phyloP scores from a whole-genome alignment of 2,329 filamentous ascomycete species.

The Xylariaceae sp. region DNA sequence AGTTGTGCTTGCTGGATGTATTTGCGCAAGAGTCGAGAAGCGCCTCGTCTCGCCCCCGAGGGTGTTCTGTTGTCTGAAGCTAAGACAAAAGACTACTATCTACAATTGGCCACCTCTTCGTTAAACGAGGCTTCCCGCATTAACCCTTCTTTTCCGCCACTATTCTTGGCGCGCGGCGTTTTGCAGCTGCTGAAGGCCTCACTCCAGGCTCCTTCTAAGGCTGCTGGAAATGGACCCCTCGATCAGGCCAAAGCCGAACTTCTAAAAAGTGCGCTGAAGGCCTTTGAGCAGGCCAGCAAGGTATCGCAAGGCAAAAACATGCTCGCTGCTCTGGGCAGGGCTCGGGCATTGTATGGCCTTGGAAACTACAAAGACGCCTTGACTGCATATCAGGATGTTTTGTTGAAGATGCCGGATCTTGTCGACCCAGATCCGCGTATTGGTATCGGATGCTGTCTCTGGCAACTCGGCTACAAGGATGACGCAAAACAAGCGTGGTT shows the following conservation, averaged over 20 bases:
- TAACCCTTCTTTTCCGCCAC: slow-evolving; percentile 84
- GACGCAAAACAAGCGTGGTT: slow-evolving; percentile 91
- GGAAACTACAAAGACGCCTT: slow-evolving; percentile 81
- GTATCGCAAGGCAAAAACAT: slow-evolving; percentile 83
- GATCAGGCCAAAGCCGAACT: slow-evolving; percentile 74
- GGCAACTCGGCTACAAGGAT: slow-evolving; percentile 92
- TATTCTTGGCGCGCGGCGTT: slow-evolving; percentile 87
- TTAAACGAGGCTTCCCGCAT: slow-evolving; percentile 94
- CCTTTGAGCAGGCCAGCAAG: slow-evolving; percentile 88
- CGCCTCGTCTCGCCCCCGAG: slow-evolving; percentile 58
- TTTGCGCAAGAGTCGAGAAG: slow-evolving; percentile 80
- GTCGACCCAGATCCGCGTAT: slow-evolving; percentile 92
- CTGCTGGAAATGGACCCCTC: slow-evolving; percentile 53
- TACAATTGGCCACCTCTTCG: slow-evolving; percentile 82
- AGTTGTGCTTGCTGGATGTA: slow-evolving; percentile 88
- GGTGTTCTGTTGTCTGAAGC: slow-evolving; percentile 61
- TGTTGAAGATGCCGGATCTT: slow-evolving; percentile 79
- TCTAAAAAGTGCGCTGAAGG: slow-evolving; percentile 78
- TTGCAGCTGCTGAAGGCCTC: slow-evolving; percentile 84
- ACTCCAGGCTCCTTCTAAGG: slow-evolving; percentile 68
- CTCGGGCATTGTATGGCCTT: slow-evolving; percentile 78
- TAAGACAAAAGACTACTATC: slow-evolving; percentile 88
- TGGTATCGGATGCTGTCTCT: slow-evolving; percentile 93
- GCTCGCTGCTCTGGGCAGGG: slow-evolving; percentile 85
- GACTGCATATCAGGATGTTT: slow-evolving; percentile 77